Evolutionary conservation across 140 eudicot genomes (phyloP), one percentile per base, ranked within the genome.

Genomic region (Erigeron philadelphicus): DNA sequence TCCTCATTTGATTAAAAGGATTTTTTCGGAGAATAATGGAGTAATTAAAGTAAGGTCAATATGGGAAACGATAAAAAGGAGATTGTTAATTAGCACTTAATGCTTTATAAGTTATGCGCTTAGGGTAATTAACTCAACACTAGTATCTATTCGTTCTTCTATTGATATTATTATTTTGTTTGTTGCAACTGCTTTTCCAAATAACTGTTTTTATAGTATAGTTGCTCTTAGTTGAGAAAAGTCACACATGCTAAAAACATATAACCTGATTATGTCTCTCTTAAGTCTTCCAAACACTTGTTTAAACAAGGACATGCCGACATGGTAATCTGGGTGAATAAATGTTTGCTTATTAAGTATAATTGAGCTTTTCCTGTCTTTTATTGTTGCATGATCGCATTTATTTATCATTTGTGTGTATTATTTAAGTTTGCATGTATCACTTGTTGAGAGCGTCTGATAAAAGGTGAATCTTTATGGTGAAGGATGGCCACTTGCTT

Each of bases 401-500:
- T 67, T 50, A 38, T 68, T 1, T 65, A 19, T 44, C 18, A 16
- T 50, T 54, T 68, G 12, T 45, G 59, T 46, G 63, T 11, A 43
- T 43, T 64, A 43, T 10, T 67, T n/a, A 43, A 25, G 49, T 60
- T 60, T 46, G 7, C 55, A 46, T 9, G 38, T 60, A 57, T 60
- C 67, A 58, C 50, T 10, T 41, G 10, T 23, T 11, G 17, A 54
- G 41, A 67, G 25, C 54, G 47, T 25, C 62, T 85, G 56, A 87
- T 67, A n/a, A 49, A 57, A 69, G 44, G 72, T 64, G 10, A 59
- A 60, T 66, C 31, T 75, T 56, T 50, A 15, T 78, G 38, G 49
- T 84, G 82, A 53, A 92, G 98, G 96, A 75, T 53, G 98, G 90
- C 9, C 67, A 66, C 63, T 83, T 92, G 78, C 88, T 92, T 73